Conservation (phyloP, 2,329 filamentous ascomycete species). For the Fusarium bulbicola region DNA sequence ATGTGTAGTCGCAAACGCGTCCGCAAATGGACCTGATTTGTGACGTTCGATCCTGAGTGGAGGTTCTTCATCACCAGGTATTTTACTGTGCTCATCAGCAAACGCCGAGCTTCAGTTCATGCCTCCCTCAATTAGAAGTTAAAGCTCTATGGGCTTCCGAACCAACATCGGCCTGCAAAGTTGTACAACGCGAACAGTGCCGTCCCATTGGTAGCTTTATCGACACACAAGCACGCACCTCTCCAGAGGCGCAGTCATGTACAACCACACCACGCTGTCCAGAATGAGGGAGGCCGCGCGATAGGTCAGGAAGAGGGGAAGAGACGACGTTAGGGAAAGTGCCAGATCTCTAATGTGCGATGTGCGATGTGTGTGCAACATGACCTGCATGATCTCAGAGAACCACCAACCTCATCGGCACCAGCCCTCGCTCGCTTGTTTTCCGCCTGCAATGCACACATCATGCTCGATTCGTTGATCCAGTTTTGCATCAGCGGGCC, state of each 20-base stretch:
- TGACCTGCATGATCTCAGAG: slow-evolving; percentile 44
- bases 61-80: not conserved
- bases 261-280: slow-evolving; percentile 28
- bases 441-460: slow-evolving; percentile 24
- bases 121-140: not conserved
- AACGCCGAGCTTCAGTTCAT: not conserved
- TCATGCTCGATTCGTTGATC: slow-evolving; percentile 14
- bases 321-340: slow-evolving; percentile 31
- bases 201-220: slow-evolving; percentile 36
- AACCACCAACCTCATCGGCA: slow-evolving; percentile 37
- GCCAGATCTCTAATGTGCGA: slow-evolving; percentile 41
- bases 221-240: slow-evolving; percentile 30
- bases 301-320: slow-evolving; percentile 18
- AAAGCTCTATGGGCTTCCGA: slow-evolving; percentile 22
- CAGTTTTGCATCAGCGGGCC: not conserved
- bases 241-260: slow-evolving; percentile 26
- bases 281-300: slow-evolving; percentile 24
- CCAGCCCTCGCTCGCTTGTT: slow-evolving; percentile 42
- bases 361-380: slow-evolving; percentile 36
- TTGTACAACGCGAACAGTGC: slow-evolving; percentile 33
- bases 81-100: not conserved
- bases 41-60: slow-evolving; percentile 17
- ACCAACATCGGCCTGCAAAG: slow-evolving; percentile 35
- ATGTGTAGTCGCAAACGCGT: slow-evolving; percentile 23
- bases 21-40: slow-evolving; percentile 35